A percentile compares a stretch with the other conserved stretches of the same genome.
phyloP scores from a whole-genome alignment of 495 filamentous ascomycete species.

The Pseudevernia furfuracea region DNA sequence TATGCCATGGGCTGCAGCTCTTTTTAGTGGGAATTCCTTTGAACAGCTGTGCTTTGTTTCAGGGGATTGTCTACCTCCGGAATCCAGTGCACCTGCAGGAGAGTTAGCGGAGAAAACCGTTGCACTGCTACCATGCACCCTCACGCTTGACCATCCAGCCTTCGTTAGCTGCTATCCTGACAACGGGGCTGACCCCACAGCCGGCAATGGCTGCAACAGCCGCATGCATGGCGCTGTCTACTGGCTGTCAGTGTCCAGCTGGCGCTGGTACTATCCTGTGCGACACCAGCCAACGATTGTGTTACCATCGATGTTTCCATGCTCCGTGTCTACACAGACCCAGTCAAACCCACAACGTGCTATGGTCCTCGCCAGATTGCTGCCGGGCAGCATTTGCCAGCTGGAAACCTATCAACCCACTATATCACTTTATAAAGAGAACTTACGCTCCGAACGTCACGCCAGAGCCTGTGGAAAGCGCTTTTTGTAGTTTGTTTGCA shows the following conservation, averaged over 20 bases:
- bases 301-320: conserved; percentile 70
- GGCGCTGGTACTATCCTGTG: not conserved
- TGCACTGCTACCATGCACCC: conserved; percentile 19
- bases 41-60: not conserved
- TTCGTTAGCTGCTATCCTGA: conserved; percentile 59
- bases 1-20: conserved; percentile 34
- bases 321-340: conserved; percentile 69
- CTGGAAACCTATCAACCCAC: not conserved
- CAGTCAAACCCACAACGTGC: conserved; percentile 64
- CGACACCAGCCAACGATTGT: conserved; percentile 8
- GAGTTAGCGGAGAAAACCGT: conserved; percentile 11
- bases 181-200: conserved; percentile 58
- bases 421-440: too few relatives aligned
- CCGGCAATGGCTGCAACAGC: conserved; percentile 65
- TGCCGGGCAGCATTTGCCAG: conserved; percentile 70
- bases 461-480: conserved; percentile 47
- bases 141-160: conserved; percentile 65
- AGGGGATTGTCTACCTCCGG: conserved; percentile 38
- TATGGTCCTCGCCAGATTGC: conserved; percentile 60
- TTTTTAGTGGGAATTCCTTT: not conserved
- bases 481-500: conserved; percentile 55
- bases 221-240: conserved; percentile 76
- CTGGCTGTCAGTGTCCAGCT: conserved; percentile 34
- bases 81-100: conserved; percentile 53
- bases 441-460: conserved; percentile 49